Conservation (phyloP, 73 alveolate species). For the Paramecium bursaria region DNA sequence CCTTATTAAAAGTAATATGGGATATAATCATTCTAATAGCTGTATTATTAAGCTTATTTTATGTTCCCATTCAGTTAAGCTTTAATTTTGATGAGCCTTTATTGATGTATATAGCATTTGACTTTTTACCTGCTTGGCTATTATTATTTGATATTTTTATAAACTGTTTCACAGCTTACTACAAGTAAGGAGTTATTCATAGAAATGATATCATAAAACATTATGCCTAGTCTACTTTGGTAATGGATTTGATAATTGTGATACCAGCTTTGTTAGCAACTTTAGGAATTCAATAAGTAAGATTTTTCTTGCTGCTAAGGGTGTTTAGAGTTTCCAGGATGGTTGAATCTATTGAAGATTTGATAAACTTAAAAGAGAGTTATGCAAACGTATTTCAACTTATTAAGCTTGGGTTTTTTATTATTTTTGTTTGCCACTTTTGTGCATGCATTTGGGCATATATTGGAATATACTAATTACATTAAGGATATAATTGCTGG, state of each 20-base stretch:
- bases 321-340: conserved; percentile 43
- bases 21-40: conserved; percentile 32
- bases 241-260: conserved; percentile 22
- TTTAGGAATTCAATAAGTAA: not conserved
- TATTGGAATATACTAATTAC: conserved; percentile 5
- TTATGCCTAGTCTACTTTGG: not conserved
- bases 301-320: conserved; percentile 11
- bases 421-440: conserved; percentile 35
- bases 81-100: conserved; percentile 12
- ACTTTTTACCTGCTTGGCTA: conserved; percentile 19
- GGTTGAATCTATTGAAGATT: conserved; percentile 22
- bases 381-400: not conserved
- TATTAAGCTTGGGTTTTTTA: conserved; percentile 13
- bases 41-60: not conserved
- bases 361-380: conserved; percentile 12
- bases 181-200: conserved; percentile 36
- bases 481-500: conserved; percentile 25
- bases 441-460: conserved; percentile 61
- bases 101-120: not conserved
- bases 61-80: conserved; percentile 38
- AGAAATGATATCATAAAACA: conserved; percentile 37
- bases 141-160: conserved; percentile 41
- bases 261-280: conserved; percentile 11
- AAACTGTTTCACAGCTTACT: conserved; percentile 21
- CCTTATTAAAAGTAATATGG: conserved; percentile 1